phyloP scores from a whole-genome alignment of 352 stramenopile species.

The Pythium brachiatum region DNA sequence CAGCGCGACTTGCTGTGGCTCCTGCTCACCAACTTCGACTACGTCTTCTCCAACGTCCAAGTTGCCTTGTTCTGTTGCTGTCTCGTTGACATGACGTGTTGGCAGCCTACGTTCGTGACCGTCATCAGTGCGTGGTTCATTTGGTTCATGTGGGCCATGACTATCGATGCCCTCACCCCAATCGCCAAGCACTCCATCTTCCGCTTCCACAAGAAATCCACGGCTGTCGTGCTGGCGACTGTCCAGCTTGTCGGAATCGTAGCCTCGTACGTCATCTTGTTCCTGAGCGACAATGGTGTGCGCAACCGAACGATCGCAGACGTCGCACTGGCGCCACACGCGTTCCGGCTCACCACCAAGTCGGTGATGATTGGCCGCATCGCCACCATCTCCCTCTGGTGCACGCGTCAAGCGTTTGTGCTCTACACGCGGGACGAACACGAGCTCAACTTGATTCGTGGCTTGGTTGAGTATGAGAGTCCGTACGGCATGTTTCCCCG shows the following conservation, averaged over 20 bases:
- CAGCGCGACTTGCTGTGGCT: neutral
- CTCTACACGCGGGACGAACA: conserved; percentile 4
- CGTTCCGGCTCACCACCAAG: neutral
- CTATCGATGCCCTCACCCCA: neutral
- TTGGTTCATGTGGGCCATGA: neutral
- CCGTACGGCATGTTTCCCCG: neutral
- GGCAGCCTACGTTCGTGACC: neutral
- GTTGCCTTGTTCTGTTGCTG: neutral
- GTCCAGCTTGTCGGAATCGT: neutral
- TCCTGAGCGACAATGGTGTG: neutral
- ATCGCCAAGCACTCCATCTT: neutral
- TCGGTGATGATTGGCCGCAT: conserved; percentile 5
- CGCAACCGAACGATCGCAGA: neutral
- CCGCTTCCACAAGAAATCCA: neutral
- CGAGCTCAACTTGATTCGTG: conserved; percentile 18
- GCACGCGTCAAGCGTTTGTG: conserved; percentile 11
- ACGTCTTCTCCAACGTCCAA: neutral
- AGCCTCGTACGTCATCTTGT: neutral
- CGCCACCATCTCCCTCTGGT: conserved; percentile 9
- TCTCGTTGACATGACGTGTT: neutral
- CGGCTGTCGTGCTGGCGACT: neutral
- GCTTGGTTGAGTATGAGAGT: conserved; percentile 10
- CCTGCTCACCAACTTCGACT: conserved; percentile 2
- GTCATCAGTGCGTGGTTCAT: neutral
- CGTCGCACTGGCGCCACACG: neutral